phyloP scores from a whole-genome alignment of 2,329 filamentous ascomycete species.

The Xenosphaeropsis pyriputrescens region DNA sequence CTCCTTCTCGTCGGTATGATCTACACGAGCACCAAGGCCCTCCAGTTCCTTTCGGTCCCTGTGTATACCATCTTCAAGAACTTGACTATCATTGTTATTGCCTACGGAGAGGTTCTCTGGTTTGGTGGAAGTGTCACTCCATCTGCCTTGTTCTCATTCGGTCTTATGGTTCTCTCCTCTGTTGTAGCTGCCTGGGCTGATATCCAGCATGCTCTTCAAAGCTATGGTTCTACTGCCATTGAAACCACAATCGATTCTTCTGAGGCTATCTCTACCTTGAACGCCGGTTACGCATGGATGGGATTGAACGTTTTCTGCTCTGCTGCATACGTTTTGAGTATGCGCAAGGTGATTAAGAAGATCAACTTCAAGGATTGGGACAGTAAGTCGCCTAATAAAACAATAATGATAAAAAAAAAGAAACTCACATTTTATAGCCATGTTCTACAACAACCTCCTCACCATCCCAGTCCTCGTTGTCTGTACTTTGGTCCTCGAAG shows the following conservation, averaged over 20 bases:
- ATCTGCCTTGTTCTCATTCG: constrained; percentile 83
- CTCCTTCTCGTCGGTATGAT: constrained; percentile 97
- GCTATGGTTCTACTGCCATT: constrained; percentile 29
- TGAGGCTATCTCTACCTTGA: constrained; percentile 72
- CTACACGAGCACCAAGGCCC: constrained; percentile 89
- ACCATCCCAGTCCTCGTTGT: constrained; percentile 84
- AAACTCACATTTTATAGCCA: constrained; percentile 40
- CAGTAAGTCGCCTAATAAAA: constrained; percentile 46
- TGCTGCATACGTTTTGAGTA: constrained; percentile 75
- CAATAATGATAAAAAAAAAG: not conserved
- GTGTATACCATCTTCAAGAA: constrained; percentile 99
- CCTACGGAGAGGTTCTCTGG: constrained; percentile 96
- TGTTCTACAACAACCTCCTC: constrained; percentile 99
- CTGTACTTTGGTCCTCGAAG: constrained; percentile 70
- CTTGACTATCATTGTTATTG: constrained; percentile 95
- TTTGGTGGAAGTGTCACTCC: constrained; percentile 86
- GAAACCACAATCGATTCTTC: constrained; percentile 38
- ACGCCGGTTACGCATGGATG: constrained; percentile 97
- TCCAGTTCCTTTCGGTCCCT: constrained; percentile 92
- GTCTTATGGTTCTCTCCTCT: constrained; percentile 90
- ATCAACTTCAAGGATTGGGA: constrained; percentile 99
- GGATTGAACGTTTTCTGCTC: constrained; percentile 91
- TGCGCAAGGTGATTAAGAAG: constrained; percentile 98
- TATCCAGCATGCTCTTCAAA: constrained; percentile 69
- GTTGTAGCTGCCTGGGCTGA: constrained; percentile 95